phyloP scores from a whole-genome alignment of 2,329 filamentous ascomycete species.

The Botrytis pseudocinerea region DNA sequence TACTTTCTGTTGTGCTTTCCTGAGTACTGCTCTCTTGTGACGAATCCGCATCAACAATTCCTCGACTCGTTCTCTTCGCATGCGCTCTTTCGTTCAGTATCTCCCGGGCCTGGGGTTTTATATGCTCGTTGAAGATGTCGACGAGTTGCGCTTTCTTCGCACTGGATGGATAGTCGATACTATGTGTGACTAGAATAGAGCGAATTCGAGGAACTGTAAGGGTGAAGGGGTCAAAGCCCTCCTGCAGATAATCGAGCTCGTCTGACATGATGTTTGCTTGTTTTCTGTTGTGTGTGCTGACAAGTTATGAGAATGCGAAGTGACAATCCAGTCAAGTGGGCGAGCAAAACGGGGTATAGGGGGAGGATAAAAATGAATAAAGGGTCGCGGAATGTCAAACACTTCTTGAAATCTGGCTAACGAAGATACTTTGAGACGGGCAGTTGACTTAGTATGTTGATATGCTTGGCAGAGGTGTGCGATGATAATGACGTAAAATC shows the following conservation, averaged over 20 bases:
- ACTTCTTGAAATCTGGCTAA: background rate
- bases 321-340: background rate
- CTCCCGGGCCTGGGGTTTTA: constrained; percentile 76
- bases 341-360: background rate
- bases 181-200: constrained; percentile 87
- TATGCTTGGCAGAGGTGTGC: background rate
- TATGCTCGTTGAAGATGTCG: constrained; percentile 75
- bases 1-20: constrained; percentile 14
- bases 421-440: background rate
- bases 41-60: constrained; percentile 69
- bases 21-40: constrained; percentile 47
- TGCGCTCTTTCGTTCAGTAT: constrained; percentile 73
- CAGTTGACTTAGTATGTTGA: background rate
- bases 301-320: background rate
- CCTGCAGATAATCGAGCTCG: constrained; percentile 72
- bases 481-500: constrained; percentile 16
- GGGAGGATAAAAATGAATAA: background rate
- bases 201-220: constrained; percentile 87
- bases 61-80: constrained; percentile 82
- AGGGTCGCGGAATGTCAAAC: background rate
- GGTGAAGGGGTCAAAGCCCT: constrained; percentile 79
- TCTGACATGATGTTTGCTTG: constrained; percentile 24
- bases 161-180: constrained; percentile 79
- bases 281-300: background rate
- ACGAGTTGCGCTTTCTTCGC: constrained; percentile 92